Evolutionary conservation across 2,329 filamentous ascomycete species (phyloP).

Genomic region (Alternaria arborescens): DNA sequence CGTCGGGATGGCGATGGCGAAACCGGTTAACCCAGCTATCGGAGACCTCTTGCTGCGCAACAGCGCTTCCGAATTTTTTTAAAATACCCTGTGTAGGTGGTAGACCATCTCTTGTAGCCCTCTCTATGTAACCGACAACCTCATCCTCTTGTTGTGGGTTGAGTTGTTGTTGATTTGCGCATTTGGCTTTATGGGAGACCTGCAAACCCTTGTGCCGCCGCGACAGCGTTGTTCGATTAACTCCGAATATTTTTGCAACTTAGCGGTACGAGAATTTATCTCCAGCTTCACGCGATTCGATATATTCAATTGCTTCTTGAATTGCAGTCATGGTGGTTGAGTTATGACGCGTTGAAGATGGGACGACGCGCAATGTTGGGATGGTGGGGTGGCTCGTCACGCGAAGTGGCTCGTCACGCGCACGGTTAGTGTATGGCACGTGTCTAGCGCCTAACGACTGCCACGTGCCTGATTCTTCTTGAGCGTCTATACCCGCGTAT

Average conservation of each 20-base stretch:
- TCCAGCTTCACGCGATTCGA: neutral
- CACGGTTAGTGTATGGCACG: neutral
- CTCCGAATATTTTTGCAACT: neutral
- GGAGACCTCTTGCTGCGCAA: conserved; percentile 10
- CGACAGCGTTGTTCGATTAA: conserved; percentile 3
- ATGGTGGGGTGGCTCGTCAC: neutral
- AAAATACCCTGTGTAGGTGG: neutral
- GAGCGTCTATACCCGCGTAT: neutral
- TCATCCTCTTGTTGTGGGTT: neutral
- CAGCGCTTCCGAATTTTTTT: neutral
- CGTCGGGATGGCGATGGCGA: neutral
- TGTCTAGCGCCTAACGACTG: neutral
- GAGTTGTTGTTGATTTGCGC: neutral
- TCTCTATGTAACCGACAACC: neutral
- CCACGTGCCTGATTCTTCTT: neutral
- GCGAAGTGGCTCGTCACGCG: no score
- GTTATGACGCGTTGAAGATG: neutral
- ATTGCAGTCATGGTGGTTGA: neutral
- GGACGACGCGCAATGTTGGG: neutral
- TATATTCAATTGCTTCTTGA: neutral
- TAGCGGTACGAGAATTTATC: neutral
- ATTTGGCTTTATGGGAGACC: no score
- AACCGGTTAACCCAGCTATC: conserved; percentile 20
- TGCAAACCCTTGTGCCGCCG: neutral
- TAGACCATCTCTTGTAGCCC: neutral